Conservation (phyloP, 2,329 filamentous ascomycete genomes). For the Talaromyces sp. region DNA sequence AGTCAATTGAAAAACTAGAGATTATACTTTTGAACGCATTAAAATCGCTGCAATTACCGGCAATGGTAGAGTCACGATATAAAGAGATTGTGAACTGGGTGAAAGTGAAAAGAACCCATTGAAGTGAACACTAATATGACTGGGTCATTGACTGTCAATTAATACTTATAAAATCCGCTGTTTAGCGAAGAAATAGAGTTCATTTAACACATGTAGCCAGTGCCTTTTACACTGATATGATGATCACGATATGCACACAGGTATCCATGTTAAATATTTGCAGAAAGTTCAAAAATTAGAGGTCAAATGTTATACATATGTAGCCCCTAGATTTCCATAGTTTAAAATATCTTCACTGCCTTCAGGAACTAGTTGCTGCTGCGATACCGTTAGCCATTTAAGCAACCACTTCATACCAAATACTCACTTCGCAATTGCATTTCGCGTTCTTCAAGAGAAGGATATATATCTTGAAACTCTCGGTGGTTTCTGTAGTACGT, state of each 20-base stretch:
- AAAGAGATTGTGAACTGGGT: neutral
- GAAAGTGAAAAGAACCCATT: neutral
- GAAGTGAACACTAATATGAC: neutral
- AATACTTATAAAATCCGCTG: neutral
- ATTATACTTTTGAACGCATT: slow-evolving; percentile 6
- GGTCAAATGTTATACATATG: too few species aligned
- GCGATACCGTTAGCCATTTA: neutral
- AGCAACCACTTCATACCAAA: neutral
- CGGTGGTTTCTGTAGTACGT: neutral
- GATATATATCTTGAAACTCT: neutral
- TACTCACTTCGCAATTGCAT: neutral
- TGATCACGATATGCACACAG: too few species aligned
- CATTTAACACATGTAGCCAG: neutral
- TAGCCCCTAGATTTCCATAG: too few species aligned
- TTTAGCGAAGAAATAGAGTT: neutral
- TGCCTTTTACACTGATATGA: too few species aligned
- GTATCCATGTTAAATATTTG: too few species aligned
- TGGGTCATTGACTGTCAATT: neutral
- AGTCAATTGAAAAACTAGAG: slow-evolving; percentile 1
- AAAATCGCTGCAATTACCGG: neutral
- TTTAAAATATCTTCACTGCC: too few species aligned
- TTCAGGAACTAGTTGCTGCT: neutral
- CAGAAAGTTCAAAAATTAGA: too few species aligned
- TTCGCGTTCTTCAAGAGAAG: neutral
- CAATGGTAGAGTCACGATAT: neutral